Evolutionary conservation across 2,329 filamentous ascomycete genomes (phyloP).

Genomic region (Graphilbum sp.): DNA sequence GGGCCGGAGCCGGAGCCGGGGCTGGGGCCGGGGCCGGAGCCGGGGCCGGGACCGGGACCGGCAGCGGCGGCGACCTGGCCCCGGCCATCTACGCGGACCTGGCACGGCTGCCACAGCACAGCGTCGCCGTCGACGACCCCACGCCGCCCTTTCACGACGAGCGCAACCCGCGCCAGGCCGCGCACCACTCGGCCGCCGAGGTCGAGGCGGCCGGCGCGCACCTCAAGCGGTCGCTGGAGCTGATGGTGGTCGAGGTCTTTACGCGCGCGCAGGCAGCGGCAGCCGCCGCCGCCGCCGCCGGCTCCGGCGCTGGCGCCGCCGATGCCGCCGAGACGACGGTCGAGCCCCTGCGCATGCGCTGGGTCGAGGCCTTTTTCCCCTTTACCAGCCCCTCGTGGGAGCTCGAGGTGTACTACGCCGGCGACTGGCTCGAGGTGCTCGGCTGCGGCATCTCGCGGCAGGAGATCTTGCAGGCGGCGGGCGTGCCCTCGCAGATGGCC

Average conservation of each 20-base stretch:
- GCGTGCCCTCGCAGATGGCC: constrained; percentile 57
- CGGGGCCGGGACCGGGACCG: constrained; percentile 30
- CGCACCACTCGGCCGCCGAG: constrained; percentile 57
- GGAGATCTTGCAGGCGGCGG: constrained; percentile 60
- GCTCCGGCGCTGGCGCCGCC: constrained; percentile 25
- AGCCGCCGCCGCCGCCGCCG: constrained; percentile 20
- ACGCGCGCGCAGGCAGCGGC: constrained; percentile 55
- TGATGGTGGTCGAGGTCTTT: constrained; percentile 83
- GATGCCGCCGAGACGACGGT: constrained; percentile 32
- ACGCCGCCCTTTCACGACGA: constrained; percentile 63
- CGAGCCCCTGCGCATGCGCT: constrained; percentile 71
- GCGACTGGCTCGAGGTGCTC: constrained; percentile 89
- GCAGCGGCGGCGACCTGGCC: constrained; percentile 40
- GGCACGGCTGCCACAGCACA: constrained; percentile 53
- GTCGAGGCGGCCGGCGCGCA: constrained; percentile 71
- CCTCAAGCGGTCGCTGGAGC: constrained; percentile 75
- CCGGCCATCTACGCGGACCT: constrained; percentile 55
- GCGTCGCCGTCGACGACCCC: constrained; percentile 65
- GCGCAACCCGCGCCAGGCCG: constrained; percentile 66
- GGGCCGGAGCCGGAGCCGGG: too few species aligned
- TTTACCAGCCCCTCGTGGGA: constrained; percentile 96
- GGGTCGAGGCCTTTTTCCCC: constrained; percentile 95
- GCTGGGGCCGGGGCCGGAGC: constrained; percentile 86
- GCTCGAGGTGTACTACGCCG: constrained; percentile 85
- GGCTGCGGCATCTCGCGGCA: constrained; percentile 88